Conservation (phyloP, 306 rosid genomes). For the Gastrolobium bilobum region DNA sequence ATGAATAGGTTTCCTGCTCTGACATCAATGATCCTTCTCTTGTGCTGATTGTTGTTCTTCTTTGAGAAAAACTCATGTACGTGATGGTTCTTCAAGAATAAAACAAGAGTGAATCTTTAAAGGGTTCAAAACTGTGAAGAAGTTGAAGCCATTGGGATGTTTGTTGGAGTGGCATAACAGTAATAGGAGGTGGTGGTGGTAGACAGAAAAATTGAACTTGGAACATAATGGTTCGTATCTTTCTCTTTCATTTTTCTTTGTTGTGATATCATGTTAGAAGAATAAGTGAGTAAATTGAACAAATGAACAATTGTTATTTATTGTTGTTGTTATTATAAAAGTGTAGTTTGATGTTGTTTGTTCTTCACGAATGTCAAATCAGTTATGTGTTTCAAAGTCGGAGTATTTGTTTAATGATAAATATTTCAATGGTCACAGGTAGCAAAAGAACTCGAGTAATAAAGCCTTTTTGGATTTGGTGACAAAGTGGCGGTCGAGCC, state of each 20-base stretch:
- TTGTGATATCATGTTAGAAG: conserved; percentile 14
- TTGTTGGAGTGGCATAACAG: conserved; percentile 6
- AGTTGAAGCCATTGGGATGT: conserved; percentile 40
- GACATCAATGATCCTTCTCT: conserved; percentile 55
- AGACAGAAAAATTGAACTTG: conserved; percentile 40
- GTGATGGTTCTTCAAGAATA: conserved; percentile 19
- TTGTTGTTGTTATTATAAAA: conserved; percentile 12
- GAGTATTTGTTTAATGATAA: background rate
- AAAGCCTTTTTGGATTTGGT: too few species aligned
- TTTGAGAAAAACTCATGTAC: conserved; percentile 36
- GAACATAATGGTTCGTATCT: conserved; percentile 18
- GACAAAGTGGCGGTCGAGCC: conserved; percentile 43
- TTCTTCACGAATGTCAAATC: conserved; percentile 38
- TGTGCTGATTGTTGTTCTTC: conserved; percentile 2
- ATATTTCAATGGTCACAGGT: background rate
- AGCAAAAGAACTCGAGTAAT: too few species aligned
- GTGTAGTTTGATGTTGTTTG: conserved; percentile 30
- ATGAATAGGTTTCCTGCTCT: conserved; percentile 56
- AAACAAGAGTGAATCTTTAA: conserved; percentile 16
- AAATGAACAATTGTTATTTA: conserved; percentile 19
- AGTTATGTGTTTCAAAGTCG: background rate
- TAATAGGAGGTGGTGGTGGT: conserved; percentile 8
- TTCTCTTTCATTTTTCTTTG: background rate
- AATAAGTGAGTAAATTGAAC: background rate
- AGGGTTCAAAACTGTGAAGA: background rate